These are phyloP conservation scores for Rhodotorula sphaerocarpa DNA, from an alignment of 768 basidiomycete species.

Conservation along the genomic window DNA sequence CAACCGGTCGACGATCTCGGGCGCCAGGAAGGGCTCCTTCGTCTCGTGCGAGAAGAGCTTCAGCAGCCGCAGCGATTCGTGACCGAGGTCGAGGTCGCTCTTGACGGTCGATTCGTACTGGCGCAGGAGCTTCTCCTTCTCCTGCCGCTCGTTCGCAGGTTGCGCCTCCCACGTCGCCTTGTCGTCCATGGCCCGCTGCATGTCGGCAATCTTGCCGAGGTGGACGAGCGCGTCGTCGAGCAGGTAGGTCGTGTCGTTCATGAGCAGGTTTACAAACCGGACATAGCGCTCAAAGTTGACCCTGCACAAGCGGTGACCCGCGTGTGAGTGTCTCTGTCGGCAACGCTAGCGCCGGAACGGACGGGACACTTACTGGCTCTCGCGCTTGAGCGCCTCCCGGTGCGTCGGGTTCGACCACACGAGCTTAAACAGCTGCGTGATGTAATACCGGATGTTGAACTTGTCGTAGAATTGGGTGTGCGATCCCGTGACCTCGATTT, in stretches of 20 bases:
- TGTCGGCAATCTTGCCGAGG: constrained; percentile 74
- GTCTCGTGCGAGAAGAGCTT: constrained; percentile 88
- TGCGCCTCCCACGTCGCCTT: constrained; percentile 59
- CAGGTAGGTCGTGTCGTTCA: constrained; percentile 97
- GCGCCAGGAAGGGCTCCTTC: constrained; percentile 84
- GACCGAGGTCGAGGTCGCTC: constrained; percentile 75
- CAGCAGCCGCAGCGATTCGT: constrained; percentile 80
- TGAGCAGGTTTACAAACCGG: constrained; percentile 91
- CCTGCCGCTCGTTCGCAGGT: constrained; percentile 65
- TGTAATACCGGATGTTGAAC: constrained; percentile 52
- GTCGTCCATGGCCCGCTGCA: constrained; percentile 78
- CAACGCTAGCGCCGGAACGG: constrained; percentile 2
- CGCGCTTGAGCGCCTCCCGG: constrained; percentile 70
- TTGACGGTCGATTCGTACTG: constrained; percentile 75
- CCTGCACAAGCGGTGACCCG: constrained; percentile 44
- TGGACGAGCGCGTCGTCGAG: constrained; percentile 92
- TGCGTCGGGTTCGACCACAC: constrained; percentile 88
- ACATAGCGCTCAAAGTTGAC: constrained; percentile 80
- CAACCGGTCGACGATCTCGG: constrained; percentile 87
- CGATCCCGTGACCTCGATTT: constrained; percentile 94
- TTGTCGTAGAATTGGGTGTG: constrained; percentile 99
- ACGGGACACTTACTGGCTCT: constrained; percentile 58
- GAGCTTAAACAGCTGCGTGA: constrained; percentile 74
- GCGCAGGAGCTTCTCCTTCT: constrained; percentile 68
- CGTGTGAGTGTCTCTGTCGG: background rate